Percentiles rank a stretch among this genome's conserved stretches.
phyloP scores from a whole-genome alignment of 768 basidiomycete genomes.

The Pisolithus orientalis region DNA sequence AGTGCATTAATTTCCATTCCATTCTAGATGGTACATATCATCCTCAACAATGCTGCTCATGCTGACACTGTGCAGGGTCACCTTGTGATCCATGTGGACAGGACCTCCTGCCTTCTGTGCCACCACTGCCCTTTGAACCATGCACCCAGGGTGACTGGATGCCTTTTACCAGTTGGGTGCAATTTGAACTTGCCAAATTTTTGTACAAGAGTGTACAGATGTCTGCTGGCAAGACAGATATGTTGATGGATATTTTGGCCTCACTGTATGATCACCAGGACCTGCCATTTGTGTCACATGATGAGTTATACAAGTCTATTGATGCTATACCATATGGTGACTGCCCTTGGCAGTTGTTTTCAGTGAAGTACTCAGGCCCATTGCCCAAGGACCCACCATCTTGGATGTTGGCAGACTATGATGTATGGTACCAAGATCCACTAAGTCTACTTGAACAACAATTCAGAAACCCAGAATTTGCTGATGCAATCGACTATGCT shows the following conservation, averaged over 20 bases:
- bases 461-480: conserved; percentile 18
- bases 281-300: neutral
- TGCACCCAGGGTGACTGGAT: no score
- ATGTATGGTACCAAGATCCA: conserved; percentile 23
- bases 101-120: no score
- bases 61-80: no score
- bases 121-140: no score
- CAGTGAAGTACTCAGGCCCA: conserved; percentile 9
- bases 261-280: no score
- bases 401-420: conserved; percentile 17
- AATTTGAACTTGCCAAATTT: conserved; percentile 5
- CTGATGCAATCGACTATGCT: conserved; percentile 18
- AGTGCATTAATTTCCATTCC: no score
- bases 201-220: neutral
- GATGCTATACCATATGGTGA: conserved; percentile 19
- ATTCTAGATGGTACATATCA: no score
- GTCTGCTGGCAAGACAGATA: no score
- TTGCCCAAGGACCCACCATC: conserved; percentile 7
- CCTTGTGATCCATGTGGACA: no score
- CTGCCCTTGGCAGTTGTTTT: conserved; percentile 22
- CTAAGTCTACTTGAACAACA: conserved; percentile 13
- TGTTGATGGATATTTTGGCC: no score
- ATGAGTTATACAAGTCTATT: conserved; percentile 14
- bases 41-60: no score
- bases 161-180: neutral